Evolutionary conservation across 352 stramenopile species (phyloP).

Genomic region (Globisporangium perplexum): DNA sequence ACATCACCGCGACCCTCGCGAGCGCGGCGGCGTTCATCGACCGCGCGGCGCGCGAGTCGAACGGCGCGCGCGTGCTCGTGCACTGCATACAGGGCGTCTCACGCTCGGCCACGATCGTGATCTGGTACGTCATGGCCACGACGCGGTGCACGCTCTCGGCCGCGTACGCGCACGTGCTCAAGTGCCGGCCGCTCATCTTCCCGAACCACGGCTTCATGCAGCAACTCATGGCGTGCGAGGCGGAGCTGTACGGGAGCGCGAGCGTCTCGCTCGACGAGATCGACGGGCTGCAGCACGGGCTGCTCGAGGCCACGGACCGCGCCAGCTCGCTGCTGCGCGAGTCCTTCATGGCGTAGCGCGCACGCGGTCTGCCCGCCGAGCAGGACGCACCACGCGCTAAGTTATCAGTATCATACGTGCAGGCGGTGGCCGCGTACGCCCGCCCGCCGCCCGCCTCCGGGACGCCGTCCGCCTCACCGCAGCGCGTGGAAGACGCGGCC

Average conservation of each 20-base stretch:
- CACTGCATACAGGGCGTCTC: slow-evolving; percentile 82
- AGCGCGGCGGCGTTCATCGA: slow-evolving; percentile 54
- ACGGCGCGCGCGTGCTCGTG: slow-evolving; percentile 53
- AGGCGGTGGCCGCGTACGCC: not conserved
- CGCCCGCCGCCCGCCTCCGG: not conserved
- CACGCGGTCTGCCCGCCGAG: not conserved
- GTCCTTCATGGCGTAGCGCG: slow-evolving; percentile 26
- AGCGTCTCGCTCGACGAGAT: slow-evolving; percentile 61
- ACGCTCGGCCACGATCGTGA: slow-evolving; percentile 67
- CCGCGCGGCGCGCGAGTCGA: slow-evolving; percentile 14
- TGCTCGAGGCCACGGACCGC: slow-evolving; percentile 53
- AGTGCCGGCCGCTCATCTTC: slow-evolving; percentile 70
- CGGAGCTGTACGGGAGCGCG: slow-evolving; percentile 57
- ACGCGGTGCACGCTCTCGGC: slow-evolving; percentile 67
- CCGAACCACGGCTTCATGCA: slow-evolving; percentile 78
- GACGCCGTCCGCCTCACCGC: slow-evolving; percentile 31
- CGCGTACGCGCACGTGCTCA: slow-evolving; percentile 76
- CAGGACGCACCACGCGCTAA: not conserved
- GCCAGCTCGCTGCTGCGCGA: slow-evolving; percentile 44
- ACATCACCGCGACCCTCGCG: slow-evolving; percentile 51
- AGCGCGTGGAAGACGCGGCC: slow-evolving; percentile 72
- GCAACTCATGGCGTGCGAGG: slow-evolving; percentile 65
- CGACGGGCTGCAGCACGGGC: slow-evolving; percentile 59
- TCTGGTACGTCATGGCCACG: slow-evolving; percentile 76
- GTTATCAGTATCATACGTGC: not conserved